A percentile compares a stretch with the other conserved stretches of the same genome.
These are phyloP conservation scores for Brassica cretica DNA, from an alignment of 345 rosid species.

Conservation along the genomic window DNA sequence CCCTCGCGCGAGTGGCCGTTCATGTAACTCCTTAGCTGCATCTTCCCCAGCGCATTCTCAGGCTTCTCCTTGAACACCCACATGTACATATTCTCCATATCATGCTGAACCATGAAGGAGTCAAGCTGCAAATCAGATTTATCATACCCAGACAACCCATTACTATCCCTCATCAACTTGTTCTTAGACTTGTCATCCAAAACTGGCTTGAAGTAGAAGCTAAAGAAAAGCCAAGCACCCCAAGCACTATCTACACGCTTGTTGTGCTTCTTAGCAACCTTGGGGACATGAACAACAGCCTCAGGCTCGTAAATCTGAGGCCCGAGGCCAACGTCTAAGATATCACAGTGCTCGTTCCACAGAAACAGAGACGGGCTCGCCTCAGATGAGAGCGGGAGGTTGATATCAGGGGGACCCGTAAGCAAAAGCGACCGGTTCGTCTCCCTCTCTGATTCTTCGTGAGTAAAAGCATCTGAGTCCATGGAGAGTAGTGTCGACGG, in stretches of 20 bases:
- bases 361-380: conserved; percentile 51
- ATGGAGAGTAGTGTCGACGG: conserved; percentile 72
- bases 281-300: conserved; percentile 52
- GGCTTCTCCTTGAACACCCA: conserved; percentile 81
- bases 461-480: conserved; percentile 63
- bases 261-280: conserved; percentile 59
- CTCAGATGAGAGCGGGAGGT: conserved; percentile 67
- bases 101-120: conserved; percentile 77
- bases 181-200: conserved; percentile 65
- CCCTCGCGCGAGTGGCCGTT: conserved; percentile 81
- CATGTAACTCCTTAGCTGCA: conserved; percentile 82
- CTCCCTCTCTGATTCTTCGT: conserved; percentile 66
- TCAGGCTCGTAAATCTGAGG: conserved; percentile 65
- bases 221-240: conserved; percentile 87
- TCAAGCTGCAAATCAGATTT: conserved; percentile 74
- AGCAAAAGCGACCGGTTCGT: conserved; percentile 52
- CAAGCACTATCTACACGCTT: conserved; percentile 69
- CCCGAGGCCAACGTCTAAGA: conserved; percentile 60
- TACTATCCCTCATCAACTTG: conserved; percentile 55
- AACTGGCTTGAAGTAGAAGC: conserved; percentile 75
- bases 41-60: conserved; percentile 75
- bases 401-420: conserved; percentile 69
- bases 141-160: conserved; percentile 66
- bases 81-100: conserved; percentile 85
- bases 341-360: conserved; percentile 68